A percentile compares a stretch with the other conserved stretches of the same genome.
phyloP scores from a whole-genome alignment of 768 basidiomycete species.

The Leccinum sublutescens region DNA sequence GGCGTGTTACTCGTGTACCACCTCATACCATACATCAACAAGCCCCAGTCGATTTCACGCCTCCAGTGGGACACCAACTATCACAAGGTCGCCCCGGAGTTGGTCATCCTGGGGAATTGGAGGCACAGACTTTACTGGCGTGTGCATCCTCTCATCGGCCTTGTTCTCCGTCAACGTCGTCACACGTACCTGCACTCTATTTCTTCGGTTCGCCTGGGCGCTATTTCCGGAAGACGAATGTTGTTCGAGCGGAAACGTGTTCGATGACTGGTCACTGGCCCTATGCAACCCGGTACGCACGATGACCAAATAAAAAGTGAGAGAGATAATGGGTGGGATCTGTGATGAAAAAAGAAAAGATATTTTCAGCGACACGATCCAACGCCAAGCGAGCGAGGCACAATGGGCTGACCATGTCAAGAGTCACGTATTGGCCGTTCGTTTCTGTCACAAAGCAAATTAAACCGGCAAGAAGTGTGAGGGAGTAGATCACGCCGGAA shows the following conservation, averaged over 20 bases:
- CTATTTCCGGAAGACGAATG: not conserved
- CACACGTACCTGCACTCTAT: slow-evolving; percentile 5
- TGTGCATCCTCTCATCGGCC: not conserved
- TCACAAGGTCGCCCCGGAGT: not conserved
- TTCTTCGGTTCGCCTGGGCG: not conserved
- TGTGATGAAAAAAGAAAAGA: slow-evolving; percentile 6
- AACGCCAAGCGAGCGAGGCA: not conserved
- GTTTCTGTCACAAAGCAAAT: slow-evolving; percentile 28
- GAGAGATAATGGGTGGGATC: slow-evolving; percentile 40
- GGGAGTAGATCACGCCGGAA: slow-evolving; percentile 38
- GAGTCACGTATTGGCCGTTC: slow-evolving; percentile 34
- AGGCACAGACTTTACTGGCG: not conserved
- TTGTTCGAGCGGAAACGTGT: not conserved
- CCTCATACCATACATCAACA: not conserved
- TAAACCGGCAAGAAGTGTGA: slow-evolving; percentile 33
- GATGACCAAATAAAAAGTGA: slow-evolving; percentile 44
- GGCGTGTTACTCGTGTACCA: not conserved
- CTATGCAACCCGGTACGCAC: slow-evolving; percentile 33
- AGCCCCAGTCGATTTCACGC: not conserved
- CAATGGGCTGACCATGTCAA: slow-evolving; percentile 33
- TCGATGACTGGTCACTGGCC: not conserved
- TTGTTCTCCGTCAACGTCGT: slow-evolving; percentile 2
- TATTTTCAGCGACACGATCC: not conserved
- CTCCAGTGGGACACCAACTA: not conserved
- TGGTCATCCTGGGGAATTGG: not conserved